Percentiles rank a stretch among this genome's conserved stretches.
Evolutionary conservation across 768 basidiomycete genomes (phyloP).

Genomic region (Chlorophyllum brunneum): DNA sequence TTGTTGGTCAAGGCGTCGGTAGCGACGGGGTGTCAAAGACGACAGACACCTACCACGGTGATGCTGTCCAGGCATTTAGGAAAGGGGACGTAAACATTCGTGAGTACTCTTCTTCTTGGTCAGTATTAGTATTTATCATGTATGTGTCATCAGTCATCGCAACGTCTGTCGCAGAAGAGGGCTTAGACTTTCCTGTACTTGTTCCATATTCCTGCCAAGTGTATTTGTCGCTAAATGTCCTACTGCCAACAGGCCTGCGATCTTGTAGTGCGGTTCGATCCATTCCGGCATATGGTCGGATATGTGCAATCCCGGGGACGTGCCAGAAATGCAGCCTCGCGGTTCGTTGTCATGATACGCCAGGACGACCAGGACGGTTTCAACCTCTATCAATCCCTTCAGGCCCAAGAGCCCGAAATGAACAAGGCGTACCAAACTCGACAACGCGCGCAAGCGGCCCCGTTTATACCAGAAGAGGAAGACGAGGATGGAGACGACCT

Average conservation of each 20-base stretch:
- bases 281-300: constrained; percentile 76
- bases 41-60: constrained; percentile 45
- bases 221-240: constrained; percentile 4
- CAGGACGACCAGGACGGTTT: constrained; percentile 52
- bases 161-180: constrained; percentile 89
- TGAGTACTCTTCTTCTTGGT: constrained; percentile 37
- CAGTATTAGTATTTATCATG: not conserved
- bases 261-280: constrained; percentile 82
- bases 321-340: constrained; percentile 71
- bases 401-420: constrained; percentile 60
- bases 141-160: constrained; percentile 59
- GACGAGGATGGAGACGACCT: constrained; percentile 40
- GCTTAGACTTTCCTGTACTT: constrained; percentile 80
- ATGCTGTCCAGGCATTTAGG: constrained; percentile 63
- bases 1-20: constrained; percentile 67
- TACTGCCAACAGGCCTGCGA: constrained; percentile 63
- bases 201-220: not conserved
- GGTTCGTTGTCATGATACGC: constrained; percentile 79
- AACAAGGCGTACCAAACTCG: constrained; percentile 58
- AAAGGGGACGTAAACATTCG: constrained; percentile 63
- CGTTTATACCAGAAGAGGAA: constrained; percentile 27
- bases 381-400: constrained; percentile 54
- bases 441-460: constrained; percentile 22
- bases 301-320: constrained; percentile 90
- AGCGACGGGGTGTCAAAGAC: constrained; percentile 37